These are phyloP conservation scores for Endothia cerciana DNA, from an alignment of 2,329 filamentous ascomycete genomes.

Conservation along the genomic window DNA sequence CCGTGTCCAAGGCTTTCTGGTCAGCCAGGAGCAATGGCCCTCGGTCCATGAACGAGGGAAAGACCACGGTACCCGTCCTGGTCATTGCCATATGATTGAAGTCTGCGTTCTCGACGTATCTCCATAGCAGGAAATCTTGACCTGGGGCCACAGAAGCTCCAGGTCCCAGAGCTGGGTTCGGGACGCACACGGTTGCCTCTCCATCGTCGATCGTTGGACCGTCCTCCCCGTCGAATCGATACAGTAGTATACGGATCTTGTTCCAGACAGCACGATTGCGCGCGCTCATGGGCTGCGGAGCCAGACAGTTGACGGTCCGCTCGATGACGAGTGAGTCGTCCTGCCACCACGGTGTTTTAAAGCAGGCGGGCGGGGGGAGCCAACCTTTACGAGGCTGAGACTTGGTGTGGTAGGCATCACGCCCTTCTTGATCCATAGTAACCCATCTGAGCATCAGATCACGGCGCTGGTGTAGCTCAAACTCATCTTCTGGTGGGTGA, in stretches of 20 bases:
- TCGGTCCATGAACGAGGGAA: background rate
- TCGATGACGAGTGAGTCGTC: background rate
- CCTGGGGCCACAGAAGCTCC: background rate
- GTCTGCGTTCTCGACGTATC: conserved; percentile 10
- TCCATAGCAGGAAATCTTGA: background rate
- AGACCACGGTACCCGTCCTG: background rate
- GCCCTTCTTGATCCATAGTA: background rate
- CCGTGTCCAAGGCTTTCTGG: conserved; percentile 2
- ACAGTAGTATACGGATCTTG: conserved; percentile 13
- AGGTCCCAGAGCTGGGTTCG: conserved; percentile 1
- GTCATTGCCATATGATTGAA: conserved; percentile 9
- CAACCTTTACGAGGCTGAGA: background rate
- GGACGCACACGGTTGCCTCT: background rate
- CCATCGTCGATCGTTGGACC: background rate
- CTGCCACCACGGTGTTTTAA: background rate
- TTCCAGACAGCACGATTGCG: background rate
- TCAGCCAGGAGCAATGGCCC: conserved; percentile 3
- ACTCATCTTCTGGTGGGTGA: background rate
- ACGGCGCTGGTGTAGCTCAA: background rate
- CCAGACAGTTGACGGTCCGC: background rate
- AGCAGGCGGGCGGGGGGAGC: background rate
- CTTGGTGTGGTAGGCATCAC: background rate
- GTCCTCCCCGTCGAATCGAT: conserved; percentile 6
- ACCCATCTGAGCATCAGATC: background rate
- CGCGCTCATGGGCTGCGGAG: conserved; percentile 1